phyloP scores from a whole-genome alignment of 1,284 basidiomycete genomes.

The Anthracocystis setariae region DNA sequence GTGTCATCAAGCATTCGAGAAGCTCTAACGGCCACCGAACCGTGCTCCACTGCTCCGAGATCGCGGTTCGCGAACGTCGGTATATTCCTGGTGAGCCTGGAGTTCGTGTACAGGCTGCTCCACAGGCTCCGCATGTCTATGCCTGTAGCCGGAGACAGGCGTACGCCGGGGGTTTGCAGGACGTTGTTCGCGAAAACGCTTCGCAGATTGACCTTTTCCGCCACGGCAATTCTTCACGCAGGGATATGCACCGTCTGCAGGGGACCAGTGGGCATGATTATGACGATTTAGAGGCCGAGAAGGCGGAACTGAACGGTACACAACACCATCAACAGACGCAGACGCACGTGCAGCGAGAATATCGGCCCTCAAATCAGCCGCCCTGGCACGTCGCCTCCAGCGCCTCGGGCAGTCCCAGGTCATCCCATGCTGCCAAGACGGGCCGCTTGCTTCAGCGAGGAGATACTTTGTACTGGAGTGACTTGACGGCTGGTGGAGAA shows the following conservation, averaged over 20 bases:
- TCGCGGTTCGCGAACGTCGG: slow-evolving; percentile 76
- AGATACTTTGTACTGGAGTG: slow-evolving; percentile 81
- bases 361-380: slow-evolving; percentile 8
- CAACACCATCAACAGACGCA: slow-evolving; percentile 18
- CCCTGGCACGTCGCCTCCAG: slow-evolving; percentile 3
- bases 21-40: slow-evolving; percentile 81
- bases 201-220: slow-evolving; percentile 26
- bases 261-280: slow-evolving; percentile 24
- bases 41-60: slow-evolving; percentile 84
- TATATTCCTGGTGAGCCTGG: slow-evolving; percentile 78
- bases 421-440: slow-evolving; percentile 5
- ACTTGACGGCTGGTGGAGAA: slow-evolving; percentile 78
- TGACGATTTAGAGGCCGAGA: slow-evolving; percentile 45
- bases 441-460: slow-evolving; percentile 72
- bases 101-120: slow-evolving; percentile 67
- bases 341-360: slow-evolving; percentile 16
- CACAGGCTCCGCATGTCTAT: slow-evolving; percentile 22
- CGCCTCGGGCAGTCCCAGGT: not conserved
- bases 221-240: slow-evolving; percentile 28
- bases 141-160: slow-evolving; percentile 5
- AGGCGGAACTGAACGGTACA: slow-evolving; percentile 28
- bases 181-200: slow-evolving; percentile 7
- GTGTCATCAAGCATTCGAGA: slow-evolving; percentile 71
- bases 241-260: slow-evolving; percentile 27
- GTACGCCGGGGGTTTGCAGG: slow-evolving; percentile 12